Percentiles rank a stretch among this genome's conserved stretches.
Conservation (phyloP, 306 rosid species). For the Senna tora region DNA sequence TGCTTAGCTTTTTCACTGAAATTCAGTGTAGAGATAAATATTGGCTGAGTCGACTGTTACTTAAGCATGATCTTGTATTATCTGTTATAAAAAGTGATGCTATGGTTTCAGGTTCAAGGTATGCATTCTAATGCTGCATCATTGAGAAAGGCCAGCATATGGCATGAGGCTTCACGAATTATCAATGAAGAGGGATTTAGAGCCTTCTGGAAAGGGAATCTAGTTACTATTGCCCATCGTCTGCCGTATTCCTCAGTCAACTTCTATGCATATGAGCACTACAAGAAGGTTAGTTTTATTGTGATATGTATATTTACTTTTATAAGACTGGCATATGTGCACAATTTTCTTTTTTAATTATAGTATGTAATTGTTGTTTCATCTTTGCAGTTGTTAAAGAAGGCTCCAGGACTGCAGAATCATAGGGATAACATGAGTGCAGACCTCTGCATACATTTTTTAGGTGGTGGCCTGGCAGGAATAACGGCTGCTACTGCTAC, state of each 20-base stretch:
- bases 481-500: constrained; percentile 90
- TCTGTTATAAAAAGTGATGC: constrained; percentile 4
- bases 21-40: not conserved
- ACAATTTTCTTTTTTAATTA: not conserved
- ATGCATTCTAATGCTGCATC: constrained; percentile 91
- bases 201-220: constrained; percentile 98
- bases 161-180: constrained; percentile 95
- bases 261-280: constrained; percentile 90
- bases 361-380: constrained; percentile 12
- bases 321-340: not conserved
- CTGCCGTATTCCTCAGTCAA: constrained; percentile 92
- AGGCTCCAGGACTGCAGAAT: constrained; percentile 57
- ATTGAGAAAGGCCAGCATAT: constrained; percentile 73
- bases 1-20: not conserved
- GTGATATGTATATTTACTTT: not conserved
- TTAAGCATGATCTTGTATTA: not conserved
- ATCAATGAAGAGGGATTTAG: constrained; percentile 86
- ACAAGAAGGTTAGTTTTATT: constrained; percentile 60
- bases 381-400: constrained; percentile 58
- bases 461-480: constrained; percentile 95
- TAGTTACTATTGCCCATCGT: constrained; percentile 95
- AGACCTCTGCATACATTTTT: constrained; percentile 71
- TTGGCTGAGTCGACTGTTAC: not conserved
- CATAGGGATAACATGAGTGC: constrained; percentile 55
- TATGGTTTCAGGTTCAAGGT: constrained; percentile 75